phyloP scores from a whole-genome alignment of 176 grass and related monocot species.

The Carex parvula region DNA sequence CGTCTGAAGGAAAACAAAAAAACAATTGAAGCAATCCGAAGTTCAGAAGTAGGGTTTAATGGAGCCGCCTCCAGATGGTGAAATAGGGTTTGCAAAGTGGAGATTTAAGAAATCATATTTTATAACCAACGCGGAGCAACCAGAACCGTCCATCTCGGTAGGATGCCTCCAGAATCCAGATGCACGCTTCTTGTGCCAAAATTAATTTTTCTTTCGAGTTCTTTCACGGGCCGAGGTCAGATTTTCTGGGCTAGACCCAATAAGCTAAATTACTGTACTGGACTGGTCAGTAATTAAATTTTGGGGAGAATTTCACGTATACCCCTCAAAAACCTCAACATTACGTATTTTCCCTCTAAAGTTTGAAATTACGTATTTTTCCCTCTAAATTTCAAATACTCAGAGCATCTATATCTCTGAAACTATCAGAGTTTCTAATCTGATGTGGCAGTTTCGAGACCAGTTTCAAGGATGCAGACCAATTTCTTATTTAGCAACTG shows the following conservation, averaged over 20 bases:
- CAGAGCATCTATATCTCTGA: no score
- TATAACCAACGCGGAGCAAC: constrained; percentile 1
- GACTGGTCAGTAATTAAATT: not conserved
- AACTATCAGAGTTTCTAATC: no score
- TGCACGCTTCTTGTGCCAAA: not conserved
- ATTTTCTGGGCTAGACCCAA: not conserved
- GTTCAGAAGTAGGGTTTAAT: not conserved
- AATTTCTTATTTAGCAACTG: no score
- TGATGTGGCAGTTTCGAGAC: no score
- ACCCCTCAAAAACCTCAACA: no score
- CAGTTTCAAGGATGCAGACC: no score
- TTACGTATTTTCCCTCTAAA: no score
- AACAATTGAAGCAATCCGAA: not conserved
- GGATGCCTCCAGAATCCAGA: not conserved
- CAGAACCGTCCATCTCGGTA: not conserved
- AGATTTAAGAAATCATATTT: not conserved
- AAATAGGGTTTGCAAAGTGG: not conserved
- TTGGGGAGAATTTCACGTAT: no score
- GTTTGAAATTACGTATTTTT: no score
- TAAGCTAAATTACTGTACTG: not conserved
- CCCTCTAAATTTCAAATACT: no score
- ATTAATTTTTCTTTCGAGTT: not conserved
- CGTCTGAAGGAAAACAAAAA: not conserved
- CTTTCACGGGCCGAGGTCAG: not conserved
- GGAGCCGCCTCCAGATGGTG: not conserved